phyloP scores from a whole-genome alignment of 495 filamentous ascomycete species.

The Penicillium herquei region DNA sequence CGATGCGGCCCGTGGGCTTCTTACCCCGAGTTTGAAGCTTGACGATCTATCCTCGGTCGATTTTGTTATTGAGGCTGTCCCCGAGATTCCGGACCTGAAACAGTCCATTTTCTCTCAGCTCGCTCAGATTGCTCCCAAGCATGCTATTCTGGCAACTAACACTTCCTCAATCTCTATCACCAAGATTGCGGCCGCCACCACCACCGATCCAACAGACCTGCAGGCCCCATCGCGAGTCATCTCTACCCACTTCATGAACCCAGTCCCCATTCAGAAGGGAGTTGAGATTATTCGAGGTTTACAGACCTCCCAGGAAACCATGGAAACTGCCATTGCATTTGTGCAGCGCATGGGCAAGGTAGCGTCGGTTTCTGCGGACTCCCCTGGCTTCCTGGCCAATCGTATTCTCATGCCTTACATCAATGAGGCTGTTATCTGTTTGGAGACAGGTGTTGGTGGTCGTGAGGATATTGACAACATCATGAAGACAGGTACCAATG shows the following conservation, averaged over 20 bases:
- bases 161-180: conserved; percentile 98
- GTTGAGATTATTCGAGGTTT: conserved; percentile 95
- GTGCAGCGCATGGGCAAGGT: conserved; percentile 93
- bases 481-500: conserved; percentile 99
- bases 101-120: conserved; percentile 81
- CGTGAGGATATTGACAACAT: conserved; percentile 92
- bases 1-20: conserved; percentile 62
- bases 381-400: conserved; percentile 94
- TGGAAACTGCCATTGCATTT: conserved; percentile 82
- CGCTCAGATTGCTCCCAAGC: conserved; percentile 76
- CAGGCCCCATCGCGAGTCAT: conserved; percentile 85
- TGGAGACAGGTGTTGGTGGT: conserved; percentile 86
- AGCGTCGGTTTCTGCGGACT: conserved; percentile 78
- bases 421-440: conserved; percentile 95
- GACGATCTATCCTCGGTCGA: conserved; percentile 82
- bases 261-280: conserved; percentile 93
- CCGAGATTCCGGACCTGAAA: conserved; percentile 88
- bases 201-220: conserved; percentile 70
- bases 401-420: conserved; percentile 99
- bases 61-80: conserved; percentile 97
- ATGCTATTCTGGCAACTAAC: conserved; percentile 94
- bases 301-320: conserved; percentile 80
- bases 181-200: conserved; percentile 85
- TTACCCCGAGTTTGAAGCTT: conserved; percentile 69
- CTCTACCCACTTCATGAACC: conserved; percentile 99